phyloP scores from a whole-genome alignment of 805 yeast genomes.

The Yarrowia yakushimensis region DNA sequence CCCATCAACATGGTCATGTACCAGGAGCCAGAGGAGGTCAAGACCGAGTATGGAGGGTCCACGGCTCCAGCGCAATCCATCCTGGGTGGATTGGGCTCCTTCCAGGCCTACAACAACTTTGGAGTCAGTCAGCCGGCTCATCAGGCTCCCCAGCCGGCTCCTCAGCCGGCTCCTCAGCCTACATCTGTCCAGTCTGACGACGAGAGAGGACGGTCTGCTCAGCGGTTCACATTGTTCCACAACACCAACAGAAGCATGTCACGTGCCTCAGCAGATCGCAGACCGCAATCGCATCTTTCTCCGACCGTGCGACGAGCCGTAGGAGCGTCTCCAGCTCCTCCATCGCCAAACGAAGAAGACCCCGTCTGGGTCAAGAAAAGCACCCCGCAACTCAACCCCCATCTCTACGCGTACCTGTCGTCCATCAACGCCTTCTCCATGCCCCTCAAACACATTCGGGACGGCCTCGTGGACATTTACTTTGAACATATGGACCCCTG shows the following conservation, averaged over 20 bases:
- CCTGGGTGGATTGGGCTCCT: background rate
- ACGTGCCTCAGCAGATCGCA: background rate
- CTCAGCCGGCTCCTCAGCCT: background rate
- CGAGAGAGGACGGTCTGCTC: slow-evolving; percentile 5
- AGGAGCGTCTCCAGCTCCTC: background rate
- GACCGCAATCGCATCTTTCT: slow-evolving; percentile 14
- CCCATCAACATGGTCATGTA: slow-evolving; percentile 6
- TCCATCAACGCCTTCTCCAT: slow-evolving; percentile 43
- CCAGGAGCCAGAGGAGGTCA: slow-evolving; percentile 23
- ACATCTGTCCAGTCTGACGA: background rate
- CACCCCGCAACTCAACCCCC: slow-evolving; percentile 35
- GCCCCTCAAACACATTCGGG: slow-evolving; percentile 36
- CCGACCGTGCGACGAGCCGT: slow-evolving; percentile 20
- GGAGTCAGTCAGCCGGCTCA: background rate
- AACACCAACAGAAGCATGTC: background rate
- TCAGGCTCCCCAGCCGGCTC: background rate
- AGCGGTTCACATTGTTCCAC: slow-evolving; percentile 10
- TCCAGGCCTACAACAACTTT: background rate
- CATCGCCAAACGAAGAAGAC: slow-evolving; percentile 1
- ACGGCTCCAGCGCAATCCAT: background rate
- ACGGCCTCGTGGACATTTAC: slow-evolving; percentile 41
- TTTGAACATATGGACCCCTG: slow-evolving; percentile 43
- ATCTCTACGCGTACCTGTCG: slow-evolving; percentile 37
- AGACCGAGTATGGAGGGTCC: background rate
- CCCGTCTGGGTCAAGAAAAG: slow-evolving; percentile 40